These are phyloP conservation scores for Beta lomatogona DNA, from an alignment of 179 eudicot species.

Conservation along the genomic window DNA sequence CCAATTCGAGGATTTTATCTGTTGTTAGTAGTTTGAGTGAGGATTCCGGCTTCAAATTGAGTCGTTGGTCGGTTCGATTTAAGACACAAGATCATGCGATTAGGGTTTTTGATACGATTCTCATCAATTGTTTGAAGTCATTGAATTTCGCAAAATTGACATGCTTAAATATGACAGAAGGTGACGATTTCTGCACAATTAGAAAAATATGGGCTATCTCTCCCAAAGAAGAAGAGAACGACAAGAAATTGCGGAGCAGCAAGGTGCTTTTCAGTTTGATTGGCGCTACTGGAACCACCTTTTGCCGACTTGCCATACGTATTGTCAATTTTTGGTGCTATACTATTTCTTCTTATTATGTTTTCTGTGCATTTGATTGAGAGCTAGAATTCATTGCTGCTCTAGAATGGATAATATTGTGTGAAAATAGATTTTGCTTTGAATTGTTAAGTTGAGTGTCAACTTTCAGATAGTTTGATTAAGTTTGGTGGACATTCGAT, in stretches of 20 bases:
- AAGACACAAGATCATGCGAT: slow-evolving; percentile 20
- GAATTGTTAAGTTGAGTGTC: not conserved
- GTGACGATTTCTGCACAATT: slow-evolving; percentile 17
- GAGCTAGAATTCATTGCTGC: not conserved
- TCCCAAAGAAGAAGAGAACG: slow-evolving; percentile 38
- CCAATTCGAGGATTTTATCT: not conserved
- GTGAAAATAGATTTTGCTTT: not conserved
- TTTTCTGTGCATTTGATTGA: not conserved
- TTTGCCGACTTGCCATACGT: slow-evolving; percentile 73
- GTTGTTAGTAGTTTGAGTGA: not conserved
- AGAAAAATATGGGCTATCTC: slow-evolving; percentile 13
- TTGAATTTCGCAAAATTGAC: slow-evolving; percentile 11
- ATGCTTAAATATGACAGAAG: slow-evolving; percentile 29
- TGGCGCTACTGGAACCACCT: slow-evolving; percentile 72
- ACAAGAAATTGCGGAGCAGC: slow-evolving; percentile 61
- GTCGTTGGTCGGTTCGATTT: slow-evolving; percentile 21
- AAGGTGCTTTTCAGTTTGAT: slow-evolving; percentile 63
- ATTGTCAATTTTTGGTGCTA: not conserved
- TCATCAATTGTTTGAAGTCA: not conserved
- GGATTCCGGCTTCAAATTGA: not conserved
- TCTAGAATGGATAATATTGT: too few species aligned
- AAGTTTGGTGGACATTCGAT: not conserved
- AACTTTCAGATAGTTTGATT: not conserved
- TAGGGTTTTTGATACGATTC: slow-evolving; percentile 35
- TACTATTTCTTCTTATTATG: not conserved